phyloP scores from a whole-genome alignment of 192 early-diverging fungal genomes.

The Umbelopsis ramanniana region DNA sequence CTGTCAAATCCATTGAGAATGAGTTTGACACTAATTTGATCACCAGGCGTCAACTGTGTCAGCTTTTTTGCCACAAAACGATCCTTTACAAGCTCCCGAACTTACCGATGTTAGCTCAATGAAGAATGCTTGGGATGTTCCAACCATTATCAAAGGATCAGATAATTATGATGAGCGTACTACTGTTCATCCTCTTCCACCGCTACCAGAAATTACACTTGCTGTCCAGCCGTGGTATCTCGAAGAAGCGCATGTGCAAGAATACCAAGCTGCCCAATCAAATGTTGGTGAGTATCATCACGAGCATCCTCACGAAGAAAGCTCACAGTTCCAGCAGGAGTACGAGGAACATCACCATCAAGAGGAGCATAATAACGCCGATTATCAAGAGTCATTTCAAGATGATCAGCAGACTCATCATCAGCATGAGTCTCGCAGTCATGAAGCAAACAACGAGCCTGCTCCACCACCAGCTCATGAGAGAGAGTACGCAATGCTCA shows the following conservation, averaged over 20 bases:
- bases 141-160: constrained; percentile 7
- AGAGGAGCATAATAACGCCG: background rate
- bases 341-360: background rate
- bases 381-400: background rate
- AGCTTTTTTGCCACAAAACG: background rate
- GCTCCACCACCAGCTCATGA: background rate
- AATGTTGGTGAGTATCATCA: background rate
- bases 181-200: constrained; percentile 31
- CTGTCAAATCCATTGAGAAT: background rate
- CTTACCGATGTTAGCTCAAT: background rate
- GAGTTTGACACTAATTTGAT: background rate
- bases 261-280: background rate
- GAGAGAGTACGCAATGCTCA: constrained; percentile 24
- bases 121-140: constrained; percentile 35
- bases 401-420: background rate
- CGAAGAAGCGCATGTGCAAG: background rate
- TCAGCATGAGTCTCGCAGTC: background rate
- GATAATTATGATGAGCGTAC: constrained; percentile 14
- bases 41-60: background rate
- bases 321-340: too few relatives aligned
- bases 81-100: constrained; percentile 11
- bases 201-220: constrained; percentile 25
- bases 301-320: background rate
- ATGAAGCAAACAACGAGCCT: background rate
- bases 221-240: background rate